Conservation (phyloP, 2,329 filamentous ascomycete species). For the Calonectria henricotiae region DNA sequence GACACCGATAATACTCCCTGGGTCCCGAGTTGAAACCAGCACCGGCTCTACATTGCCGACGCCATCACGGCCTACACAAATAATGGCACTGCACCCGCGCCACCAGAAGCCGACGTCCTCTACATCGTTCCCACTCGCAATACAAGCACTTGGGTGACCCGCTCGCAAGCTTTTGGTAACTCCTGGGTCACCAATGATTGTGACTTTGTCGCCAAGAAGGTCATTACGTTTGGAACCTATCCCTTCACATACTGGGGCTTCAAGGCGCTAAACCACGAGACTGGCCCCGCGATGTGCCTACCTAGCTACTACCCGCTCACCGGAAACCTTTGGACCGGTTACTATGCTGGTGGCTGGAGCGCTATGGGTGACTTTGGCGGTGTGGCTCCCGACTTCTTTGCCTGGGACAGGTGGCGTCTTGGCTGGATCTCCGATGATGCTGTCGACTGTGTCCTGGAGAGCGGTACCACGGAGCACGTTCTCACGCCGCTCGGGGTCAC, state of each 20-base stretch:
- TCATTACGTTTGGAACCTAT: constrained; percentile 56
- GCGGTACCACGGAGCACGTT: constrained; percentile 51
- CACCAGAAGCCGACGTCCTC: constrained; percentile 35
- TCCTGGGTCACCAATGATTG: constrained; percentile 45
- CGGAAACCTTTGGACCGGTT: constrained; percentile 45
- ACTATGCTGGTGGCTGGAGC: constrained; percentile 59
- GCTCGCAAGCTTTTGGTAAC: background rate
- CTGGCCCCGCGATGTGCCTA: constrained; percentile 59
- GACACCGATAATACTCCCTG: constrained; percentile 10
- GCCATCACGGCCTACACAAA: constrained; percentile 39
- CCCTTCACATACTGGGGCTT: constrained; percentile 54
- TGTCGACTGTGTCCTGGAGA: constrained; percentile 53
- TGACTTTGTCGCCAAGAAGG: constrained; percentile 54
- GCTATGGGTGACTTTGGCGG: constrained; percentile 59
- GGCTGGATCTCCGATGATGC: constrained; percentile 57
- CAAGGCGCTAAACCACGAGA: constrained; percentile 59
- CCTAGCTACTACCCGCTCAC: constrained; percentile 58
- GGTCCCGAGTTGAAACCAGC: constrained; percentile 20
- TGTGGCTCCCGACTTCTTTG: constrained; percentile 57
- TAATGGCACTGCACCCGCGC: constrained; percentile 27
- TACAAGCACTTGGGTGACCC: background rate
- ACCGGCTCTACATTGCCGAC: constrained; percentile 40
- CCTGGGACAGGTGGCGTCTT: constrained; percentile 60
- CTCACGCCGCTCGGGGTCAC: constrained; percentile 34
- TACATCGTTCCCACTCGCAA: constrained; percentile 42